Conservation (phyloP, 768 basidiomycete species). For the Trametes elegans region DNA sequence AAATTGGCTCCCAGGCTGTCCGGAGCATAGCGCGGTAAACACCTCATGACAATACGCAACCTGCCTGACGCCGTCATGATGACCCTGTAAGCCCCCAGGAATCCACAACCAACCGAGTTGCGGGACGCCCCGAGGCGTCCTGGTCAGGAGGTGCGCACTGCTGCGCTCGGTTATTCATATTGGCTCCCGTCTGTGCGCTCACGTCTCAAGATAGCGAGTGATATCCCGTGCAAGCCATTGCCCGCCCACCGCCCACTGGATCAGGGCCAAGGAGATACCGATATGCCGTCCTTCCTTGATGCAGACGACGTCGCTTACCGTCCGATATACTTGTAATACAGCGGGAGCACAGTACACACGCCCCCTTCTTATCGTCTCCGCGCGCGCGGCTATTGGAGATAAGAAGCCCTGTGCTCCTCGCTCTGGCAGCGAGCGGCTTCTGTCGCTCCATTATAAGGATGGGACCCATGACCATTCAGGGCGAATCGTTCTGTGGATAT, state of each 20-base stretch:
- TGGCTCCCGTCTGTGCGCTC: too few relatives aligned
- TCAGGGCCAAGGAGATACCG: neutral
- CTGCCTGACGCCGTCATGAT: too few relatives aligned
- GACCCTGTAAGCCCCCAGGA: too few relatives aligned
- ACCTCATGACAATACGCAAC: too few relatives aligned
- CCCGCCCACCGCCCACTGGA: neutral
- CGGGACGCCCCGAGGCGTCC: too few relatives aligned
- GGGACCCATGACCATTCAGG: neutral
- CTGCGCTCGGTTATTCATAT: too few relatives aligned
- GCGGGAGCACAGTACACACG: neutral
- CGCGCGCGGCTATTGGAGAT: constrained; percentile 15
- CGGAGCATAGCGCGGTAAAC: too few relatives aligned
- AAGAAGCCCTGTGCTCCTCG: constrained; percentile 7
- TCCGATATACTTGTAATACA: neutral
- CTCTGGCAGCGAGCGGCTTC: neutral
- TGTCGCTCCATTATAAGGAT: neutral
- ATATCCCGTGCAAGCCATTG: too few relatives aligned
- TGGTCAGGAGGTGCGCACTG: too few relatives aligned
- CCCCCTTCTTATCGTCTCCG: constrained; percentile 4
- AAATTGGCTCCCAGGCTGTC: too few relatives aligned
- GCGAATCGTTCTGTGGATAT: neutral
- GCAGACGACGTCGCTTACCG: neutral
- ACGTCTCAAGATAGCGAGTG: too few relatives aligned
- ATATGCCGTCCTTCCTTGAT: neutral
- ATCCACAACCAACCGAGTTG: too few relatives aligned